A percentile compares a stretch with the other conserved stretches of the same genome.
Evolutionary conservation across 306 rosid genomes (phyloP).

Genomic region (Casuarina cunninghamiana): DNA sequence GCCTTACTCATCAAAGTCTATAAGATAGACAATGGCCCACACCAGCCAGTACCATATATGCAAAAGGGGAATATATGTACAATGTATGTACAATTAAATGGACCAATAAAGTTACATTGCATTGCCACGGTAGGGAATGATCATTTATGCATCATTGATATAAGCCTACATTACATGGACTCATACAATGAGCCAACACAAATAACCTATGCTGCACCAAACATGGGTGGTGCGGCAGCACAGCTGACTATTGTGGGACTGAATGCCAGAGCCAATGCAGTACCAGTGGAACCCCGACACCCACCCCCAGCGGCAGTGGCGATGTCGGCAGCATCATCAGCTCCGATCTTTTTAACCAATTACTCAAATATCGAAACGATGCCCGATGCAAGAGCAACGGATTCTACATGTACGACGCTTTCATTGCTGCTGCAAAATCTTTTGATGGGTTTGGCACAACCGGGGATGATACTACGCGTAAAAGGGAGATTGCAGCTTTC

Average conservation of each 20-base stretch:
- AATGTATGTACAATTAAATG: no score
- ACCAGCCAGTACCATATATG: no score
- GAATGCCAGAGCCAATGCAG: neutral
- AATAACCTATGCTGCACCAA: conserved; percentile 29
- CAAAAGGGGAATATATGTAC: no score
- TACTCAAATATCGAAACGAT: conserved; percentile 52
- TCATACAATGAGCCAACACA: no score
- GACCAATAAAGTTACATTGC: no score
- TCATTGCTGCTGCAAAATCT: conserved; percentile 50
- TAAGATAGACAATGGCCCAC: no score
- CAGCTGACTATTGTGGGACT: neutral
- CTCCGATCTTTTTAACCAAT: conserved; percentile 32
- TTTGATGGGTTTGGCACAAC: conserved; percentile 45
- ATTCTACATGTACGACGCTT: conserved; percentile 58
- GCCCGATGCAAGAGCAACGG: conserved; percentile 31
- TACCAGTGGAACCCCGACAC: neutral
- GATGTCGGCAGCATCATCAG: conserved; percentile 34
- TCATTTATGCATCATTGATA: no score
- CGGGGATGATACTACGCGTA: conserved; percentile 35
- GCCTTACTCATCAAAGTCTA: no score
- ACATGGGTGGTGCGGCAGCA: neutral
- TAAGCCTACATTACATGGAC: no score
- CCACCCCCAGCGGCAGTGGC: neutral
- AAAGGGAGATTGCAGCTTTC: conserved; percentile 56
- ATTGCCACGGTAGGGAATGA: no score